Conservation (phyloP, 2,329 filamentous ascomycete genomes). For the Leptographium lundbergii region DNA sequence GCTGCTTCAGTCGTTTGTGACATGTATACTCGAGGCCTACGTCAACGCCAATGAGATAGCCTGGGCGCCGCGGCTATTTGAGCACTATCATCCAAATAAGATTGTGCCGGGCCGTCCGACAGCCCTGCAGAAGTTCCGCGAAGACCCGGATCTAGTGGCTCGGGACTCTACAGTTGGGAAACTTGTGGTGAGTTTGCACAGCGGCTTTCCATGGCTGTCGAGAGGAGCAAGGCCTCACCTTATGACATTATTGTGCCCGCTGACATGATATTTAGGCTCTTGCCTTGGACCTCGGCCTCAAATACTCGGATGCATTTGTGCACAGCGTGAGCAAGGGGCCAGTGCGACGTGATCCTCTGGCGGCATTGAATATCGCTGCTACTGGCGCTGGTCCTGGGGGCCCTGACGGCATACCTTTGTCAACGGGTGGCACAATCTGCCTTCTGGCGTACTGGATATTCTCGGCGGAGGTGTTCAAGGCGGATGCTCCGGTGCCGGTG, state of each 20-base stretch:
- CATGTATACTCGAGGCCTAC: conserved; percentile 63
- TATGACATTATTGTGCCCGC: not conserved
- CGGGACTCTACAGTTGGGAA: conserved; percentile 59
- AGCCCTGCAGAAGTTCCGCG: conserved; percentile 46
- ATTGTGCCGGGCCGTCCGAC: conserved; percentile 50
- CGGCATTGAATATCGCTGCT: conserved; percentile 14
- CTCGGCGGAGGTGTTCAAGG: conserved; percentile 47
- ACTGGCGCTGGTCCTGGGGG: not conserved
- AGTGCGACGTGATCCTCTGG: conserved; percentile 31
- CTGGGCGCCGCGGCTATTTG: conserved; percentile 53
- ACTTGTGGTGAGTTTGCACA: conserved; percentile 37
- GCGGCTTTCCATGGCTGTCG: not conserved
- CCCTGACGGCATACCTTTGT: conserved; percentile 38
- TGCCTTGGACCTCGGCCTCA: conserved; percentile 47
- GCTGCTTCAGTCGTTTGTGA: conserved; percentile 65
- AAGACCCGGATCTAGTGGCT: conserved; percentile 47
- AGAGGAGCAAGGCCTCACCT: not conserved
- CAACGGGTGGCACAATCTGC: conserved; percentile 45
- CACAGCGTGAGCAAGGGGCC: conserved; percentile 29
- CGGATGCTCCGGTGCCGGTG: conserved; percentile 37
- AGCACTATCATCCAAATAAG: conserved; percentile 53
- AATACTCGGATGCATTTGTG: conserved; percentile 32
- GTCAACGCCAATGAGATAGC: conserved; percentile 47
- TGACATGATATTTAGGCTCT: conserved; percentile 34
- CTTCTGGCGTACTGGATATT: conserved; percentile 51